phyloP scores from a whole-genome alignment of 345 rosid genomes.

The Salix koriyanagi region DNA sequence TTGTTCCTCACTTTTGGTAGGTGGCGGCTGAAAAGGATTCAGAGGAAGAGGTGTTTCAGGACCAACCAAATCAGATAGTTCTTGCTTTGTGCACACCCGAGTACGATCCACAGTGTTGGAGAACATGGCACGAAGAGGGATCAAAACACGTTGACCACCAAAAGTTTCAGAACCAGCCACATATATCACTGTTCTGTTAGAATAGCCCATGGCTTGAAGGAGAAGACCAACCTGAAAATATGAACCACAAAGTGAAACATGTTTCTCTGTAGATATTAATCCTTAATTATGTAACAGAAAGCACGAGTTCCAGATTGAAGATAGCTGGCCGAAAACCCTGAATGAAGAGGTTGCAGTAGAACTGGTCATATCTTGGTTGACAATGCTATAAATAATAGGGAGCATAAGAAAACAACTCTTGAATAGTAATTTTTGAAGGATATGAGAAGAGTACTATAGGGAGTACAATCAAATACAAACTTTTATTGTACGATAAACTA shows the following conservation, averaged over 20 bases:
- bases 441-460: too few species aligned
- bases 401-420: too few species aligned
- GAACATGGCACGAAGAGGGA: conserved; percentile 91
- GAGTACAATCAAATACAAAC: too few species aligned
- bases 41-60: conserved; percentile 68
- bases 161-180: conserved; percentile 90
- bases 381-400: too few species aligned
- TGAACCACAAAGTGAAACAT: not conserved
- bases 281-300: too few species aligned
- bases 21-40: conserved; percentile 42
- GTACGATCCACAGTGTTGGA: conserved; percentile 72
- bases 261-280: too few species aligned
- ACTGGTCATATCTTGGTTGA: too few species aligned
- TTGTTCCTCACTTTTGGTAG: conserved; percentile 54
- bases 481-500: too few species aligned
- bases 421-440: too few species aligned
- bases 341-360: too few species aligned
- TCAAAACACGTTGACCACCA: conserved; percentile 90
- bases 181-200: conserved; percentile 76
- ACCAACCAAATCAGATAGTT: conserved; percentile 70
- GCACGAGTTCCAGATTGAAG: too few species aligned
- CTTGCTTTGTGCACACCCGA: conserved; percentile 66
- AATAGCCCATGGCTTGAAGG: conserved; percentile 85
- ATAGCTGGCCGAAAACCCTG: too few species aligned
- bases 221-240: conserved; percentile 85